Evolutionary conservation across 1,284 basidiomycete genomes (phyloP).

Genomic region (Caloboletus firmus): DNA sequence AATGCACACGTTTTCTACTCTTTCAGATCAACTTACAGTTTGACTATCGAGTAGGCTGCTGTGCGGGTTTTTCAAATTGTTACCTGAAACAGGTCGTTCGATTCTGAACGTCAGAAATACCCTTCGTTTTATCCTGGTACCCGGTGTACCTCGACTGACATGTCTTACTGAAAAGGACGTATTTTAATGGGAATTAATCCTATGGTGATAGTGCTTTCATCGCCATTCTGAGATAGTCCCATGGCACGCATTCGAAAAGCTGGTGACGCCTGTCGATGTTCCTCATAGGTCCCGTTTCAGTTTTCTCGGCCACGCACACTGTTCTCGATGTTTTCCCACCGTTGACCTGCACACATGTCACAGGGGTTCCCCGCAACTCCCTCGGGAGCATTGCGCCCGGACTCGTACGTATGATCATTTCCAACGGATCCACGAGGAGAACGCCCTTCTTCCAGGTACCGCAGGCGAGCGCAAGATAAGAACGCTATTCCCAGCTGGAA

Average conservation of each 20-base stretch:
- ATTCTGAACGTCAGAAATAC: not conserved
- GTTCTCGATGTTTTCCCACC: not conserved
- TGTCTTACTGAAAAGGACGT: no score
- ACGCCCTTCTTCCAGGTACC: not conserved
- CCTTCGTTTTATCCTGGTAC: no score
- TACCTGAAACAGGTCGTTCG: not conserved
- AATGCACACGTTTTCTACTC: not conserved
- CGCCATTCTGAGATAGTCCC: no score
- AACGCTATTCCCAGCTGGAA: not conserved
- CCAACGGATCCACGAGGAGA: not conserved
- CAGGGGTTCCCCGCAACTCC: no score
- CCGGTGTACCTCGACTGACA: no score
- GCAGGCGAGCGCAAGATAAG: not conserved
- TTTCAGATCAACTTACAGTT: constrained; percentile 42
- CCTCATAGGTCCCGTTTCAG: no score
- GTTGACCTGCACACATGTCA: no score
- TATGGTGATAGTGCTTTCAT: no score
- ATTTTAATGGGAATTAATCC: no score
- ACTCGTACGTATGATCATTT: not conserved
- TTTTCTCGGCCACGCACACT: no score
- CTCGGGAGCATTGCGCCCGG: not conserved
- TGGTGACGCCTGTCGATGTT: no score
- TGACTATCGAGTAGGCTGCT: constrained; percentile 34
- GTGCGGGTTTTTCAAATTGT: not conserved
- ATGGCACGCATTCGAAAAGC: no score